These are phyloP conservation scores for Dillenia turbinata DNA, from an alignment of 164 flowering plant genomes.

Conservation along the genomic window DNA sequence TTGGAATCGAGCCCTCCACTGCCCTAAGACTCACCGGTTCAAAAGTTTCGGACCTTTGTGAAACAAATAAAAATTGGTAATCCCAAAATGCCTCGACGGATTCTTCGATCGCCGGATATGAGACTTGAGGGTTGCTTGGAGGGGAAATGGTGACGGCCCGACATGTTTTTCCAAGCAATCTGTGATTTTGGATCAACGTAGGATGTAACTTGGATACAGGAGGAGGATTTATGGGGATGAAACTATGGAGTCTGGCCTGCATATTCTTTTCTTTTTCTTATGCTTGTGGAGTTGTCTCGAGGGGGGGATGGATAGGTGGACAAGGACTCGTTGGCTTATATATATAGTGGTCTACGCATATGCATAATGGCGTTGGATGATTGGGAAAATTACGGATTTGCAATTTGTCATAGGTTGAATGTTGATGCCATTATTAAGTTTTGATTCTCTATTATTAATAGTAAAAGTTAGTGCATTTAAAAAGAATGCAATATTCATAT, in stretches of 20 bases:
- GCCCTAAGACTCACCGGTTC: conserved; percentile 39
- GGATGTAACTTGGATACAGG: conserved; percentile 18
- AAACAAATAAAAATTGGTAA: conserved; percentile 77
- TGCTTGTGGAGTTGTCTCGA: too few species aligned
- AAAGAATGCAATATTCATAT: too few species aligned
- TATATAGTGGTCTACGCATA: not conserved
- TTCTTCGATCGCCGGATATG: conserved; percentile 23
- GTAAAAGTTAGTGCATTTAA: too few species aligned
- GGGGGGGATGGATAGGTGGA: too few species aligned
- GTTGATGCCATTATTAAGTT: not conserved
- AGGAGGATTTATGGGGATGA: conserved; percentile 17
- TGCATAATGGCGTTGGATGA: not conserved
- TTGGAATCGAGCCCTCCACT: conserved; percentile 64
- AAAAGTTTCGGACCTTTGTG: conserved; percentile 63
- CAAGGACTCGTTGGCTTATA: too few species aligned
- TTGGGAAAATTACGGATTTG: conserved; percentile 12
- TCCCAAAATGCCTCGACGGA: conserved; percentile 64
- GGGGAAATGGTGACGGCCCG: conserved; percentile 30
- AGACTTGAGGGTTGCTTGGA: conserved; percentile 6
- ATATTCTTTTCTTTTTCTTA: conserved; percentile 12
- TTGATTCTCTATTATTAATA: too few species aligned
- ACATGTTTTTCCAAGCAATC: conserved; percentile 7
- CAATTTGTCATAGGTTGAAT: conserved; percentile 12
- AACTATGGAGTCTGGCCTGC: conserved; percentile 25
- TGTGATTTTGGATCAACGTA: not conserved